Evolutionary conservation across 2,329 filamentous ascomycete species (phyloP).

Genomic region (Blastomyces gilchristii): DNA sequence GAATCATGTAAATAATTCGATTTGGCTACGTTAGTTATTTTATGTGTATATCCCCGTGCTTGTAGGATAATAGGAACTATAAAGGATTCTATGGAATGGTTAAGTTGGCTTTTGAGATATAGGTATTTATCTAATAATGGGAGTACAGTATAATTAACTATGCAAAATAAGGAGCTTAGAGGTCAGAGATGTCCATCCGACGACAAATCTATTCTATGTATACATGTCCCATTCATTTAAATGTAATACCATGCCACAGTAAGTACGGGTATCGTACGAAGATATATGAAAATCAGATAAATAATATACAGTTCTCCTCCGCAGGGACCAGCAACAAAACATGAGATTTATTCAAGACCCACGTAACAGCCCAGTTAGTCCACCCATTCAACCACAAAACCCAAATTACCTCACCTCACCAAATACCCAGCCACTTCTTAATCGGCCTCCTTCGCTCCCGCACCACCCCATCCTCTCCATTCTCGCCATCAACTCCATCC

Average conservation of each 20-base stretch:
- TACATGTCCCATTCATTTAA: too few species aligned
- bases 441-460: constrained; percentile 42
- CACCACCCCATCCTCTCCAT: constrained; percentile 30
- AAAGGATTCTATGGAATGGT: too few species aligned
- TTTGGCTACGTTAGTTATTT: not conserved
- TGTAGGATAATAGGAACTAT: not conserved
- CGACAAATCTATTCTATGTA: too few species aligned
- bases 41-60: not conserved
- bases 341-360: not conserved
- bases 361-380: not conserved
- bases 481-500: constrained; percentile 15
- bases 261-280: not conserved
- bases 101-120: too few species aligned
- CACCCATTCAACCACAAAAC: not conserved
- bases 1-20: not conserved
- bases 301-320: not conserved
- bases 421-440: constrained; percentile 81
- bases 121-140: too few species aligned
- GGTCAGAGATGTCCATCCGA: too few species aligned
- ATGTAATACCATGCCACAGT: not conserved
- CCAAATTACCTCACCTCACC: constrained; percentile 38
- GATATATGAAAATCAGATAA: not conserved
- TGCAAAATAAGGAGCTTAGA: too few species aligned
- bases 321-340: not conserved
- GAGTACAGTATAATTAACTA: too few species aligned